A percentile compares a stretch with the other conserved stretches of the same genome.
These are phyloP conservation scores for Populus davidiana DNA, from an alignment of 345 rosid species.

Conservation along the genomic window DNA sequence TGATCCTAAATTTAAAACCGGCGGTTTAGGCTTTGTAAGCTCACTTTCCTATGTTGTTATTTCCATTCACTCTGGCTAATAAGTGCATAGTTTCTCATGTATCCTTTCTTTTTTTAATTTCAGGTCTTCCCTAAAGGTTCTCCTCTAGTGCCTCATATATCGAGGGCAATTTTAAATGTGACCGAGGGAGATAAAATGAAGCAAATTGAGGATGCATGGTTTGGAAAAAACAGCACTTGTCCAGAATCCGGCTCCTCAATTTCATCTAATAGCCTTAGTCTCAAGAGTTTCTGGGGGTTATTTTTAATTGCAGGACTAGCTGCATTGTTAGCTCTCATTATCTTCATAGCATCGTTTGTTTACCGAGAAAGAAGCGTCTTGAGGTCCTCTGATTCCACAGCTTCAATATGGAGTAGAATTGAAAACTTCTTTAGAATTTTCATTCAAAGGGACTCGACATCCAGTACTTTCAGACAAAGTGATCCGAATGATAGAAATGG, in stretches of 20 bases:
- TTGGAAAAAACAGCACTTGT: background rate
- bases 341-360: background rate
- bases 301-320: constrained; percentile 23
- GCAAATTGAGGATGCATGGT: constrained; percentile 15
- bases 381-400: background rate
- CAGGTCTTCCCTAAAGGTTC: constrained; percentile 27
- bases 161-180: constrained; percentile 19
- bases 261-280: constrained; percentile 17
- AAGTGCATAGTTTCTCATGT: constrained; percentile 6
- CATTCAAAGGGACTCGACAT: constrained; percentile 18
- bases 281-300: constrained; percentile 24
- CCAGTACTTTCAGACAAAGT: constrained; percentile 5
- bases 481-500: background rate
- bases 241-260: constrained; percentile 10
- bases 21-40: constrained; percentile 18
- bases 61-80: constrained; percentile 8
- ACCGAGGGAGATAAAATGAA: constrained; percentile 23
- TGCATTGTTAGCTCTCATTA: constrained; percentile 8
- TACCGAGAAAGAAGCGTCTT: constrained; percentile 8
- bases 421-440: constrained; percentile 5
- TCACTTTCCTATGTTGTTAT: constrained; percentile 4
- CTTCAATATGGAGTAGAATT: constrained; percentile 7
- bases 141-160: constrained; percentile 18
- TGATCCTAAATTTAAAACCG: constrained; percentile 9
- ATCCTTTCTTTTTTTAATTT: background rate